These are phyloP conservation scores for Emmonsiellopsis sp. DNA, from an alignment of 2,329 filamentous ascomycete species.

Conservation along the genomic window DNA sequence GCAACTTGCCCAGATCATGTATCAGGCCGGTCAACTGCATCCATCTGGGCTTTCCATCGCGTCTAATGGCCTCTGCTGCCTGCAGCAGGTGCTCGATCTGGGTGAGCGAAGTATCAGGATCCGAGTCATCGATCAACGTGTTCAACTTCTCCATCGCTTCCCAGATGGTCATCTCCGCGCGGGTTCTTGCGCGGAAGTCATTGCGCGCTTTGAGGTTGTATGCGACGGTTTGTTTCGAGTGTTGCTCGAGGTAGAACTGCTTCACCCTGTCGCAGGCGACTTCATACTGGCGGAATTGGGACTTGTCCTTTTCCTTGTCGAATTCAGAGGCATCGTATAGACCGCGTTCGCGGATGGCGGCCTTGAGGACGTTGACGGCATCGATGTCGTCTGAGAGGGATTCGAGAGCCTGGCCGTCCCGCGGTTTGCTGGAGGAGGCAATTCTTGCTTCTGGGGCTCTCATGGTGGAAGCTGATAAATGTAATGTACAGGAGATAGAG, in stretches of 20 bases:
- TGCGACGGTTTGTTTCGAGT: slow-evolving; percentile 49
- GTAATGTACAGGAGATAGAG: not conserved
- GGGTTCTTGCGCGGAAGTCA: slow-evolving; percentile 56
- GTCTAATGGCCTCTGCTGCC: slow-evolving; percentile 78
- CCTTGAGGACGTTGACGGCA: slow-evolving; percentile 52
- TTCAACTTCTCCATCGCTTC: slow-evolving; percentile 88
- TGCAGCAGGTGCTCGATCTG: slow-evolving; percentile 89
- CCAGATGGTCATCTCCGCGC: slow-evolving; percentile 77
- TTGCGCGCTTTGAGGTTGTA: slow-evolving; percentile 79
- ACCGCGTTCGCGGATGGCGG: slow-evolving; percentile 32
- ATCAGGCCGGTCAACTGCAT: slow-evolving; percentile 42
- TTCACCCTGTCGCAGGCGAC: slow-evolving; percentile 76
- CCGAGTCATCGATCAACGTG: slow-evolving; percentile 81
- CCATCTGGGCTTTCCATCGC: slow-evolving; percentile 51
- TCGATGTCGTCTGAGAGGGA: slow-evolving; percentile 46
- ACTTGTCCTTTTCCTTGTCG: slow-evolving; percentile 68
- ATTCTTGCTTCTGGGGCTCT: slow-evolving; percentile 4
- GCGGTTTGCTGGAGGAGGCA: not conserved
- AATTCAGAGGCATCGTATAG: slow-evolving; percentile 54
- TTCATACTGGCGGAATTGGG: slow-evolving; percentile 72
- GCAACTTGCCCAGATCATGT: slow-evolving; percentile 38
- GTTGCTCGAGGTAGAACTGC: slow-evolving; percentile 70
- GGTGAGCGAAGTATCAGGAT: slow-evolving; percentile 77
- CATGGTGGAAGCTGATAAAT: slow-evolving; percentile 3
- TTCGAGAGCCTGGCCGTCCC: slow-evolving; percentile 6